These are phyloP conservation scores for Hericium alpestre DNA, from an alignment of 768 basidiomycete species.

Conservation along the genomic window DNA sequence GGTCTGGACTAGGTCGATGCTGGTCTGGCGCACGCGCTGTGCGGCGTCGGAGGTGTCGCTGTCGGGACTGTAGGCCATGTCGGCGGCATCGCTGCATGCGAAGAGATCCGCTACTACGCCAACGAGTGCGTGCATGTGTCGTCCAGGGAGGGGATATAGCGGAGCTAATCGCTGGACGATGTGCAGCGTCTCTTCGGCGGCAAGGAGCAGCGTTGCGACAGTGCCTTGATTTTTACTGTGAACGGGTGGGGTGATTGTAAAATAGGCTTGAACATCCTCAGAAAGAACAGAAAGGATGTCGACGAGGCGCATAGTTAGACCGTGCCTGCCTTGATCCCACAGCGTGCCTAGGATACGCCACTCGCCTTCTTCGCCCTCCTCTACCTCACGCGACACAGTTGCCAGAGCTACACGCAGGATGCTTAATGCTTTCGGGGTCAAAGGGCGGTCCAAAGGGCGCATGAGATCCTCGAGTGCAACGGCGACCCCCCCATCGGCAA, in stretches of 20 bases:
- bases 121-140: constrained; percentile 35
- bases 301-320: constrained; percentile 45
- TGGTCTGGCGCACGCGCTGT: constrained; percentile 34
- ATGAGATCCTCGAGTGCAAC: constrained; percentile 55
- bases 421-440: constrained; percentile 41
- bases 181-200: constrained; percentile 41
- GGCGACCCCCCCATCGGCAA: constrained; percentile 58
- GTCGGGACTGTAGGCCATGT: constrained; percentile 28
- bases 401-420: constrained; percentile 56
- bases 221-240: constrained; percentile 19
- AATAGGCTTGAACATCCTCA: constrained; percentile 44
- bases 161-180: constrained; percentile 39
- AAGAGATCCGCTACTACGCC: constrained; percentile 43
- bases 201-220: constrained; percentile 44
- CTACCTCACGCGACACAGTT: constrained; percentile 42
- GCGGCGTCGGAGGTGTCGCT: constrained; percentile 33
- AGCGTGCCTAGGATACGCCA: constrained; percentile 44
- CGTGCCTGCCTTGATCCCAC: constrained; percentile 52
- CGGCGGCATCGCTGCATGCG: constrained; percentile 38
- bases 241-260: constrained; percentile 27
- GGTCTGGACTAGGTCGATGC: constrained; percentile 36
- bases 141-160: constrained; percentile 39
- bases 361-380: constrained; percentile 40
- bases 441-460: constrained; percentile 36
- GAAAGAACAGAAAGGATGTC: constrained; percentile 39